Conservation (phyloP, 1,284 basidiomycete species). For the Pholiota adiposa region DNA sequence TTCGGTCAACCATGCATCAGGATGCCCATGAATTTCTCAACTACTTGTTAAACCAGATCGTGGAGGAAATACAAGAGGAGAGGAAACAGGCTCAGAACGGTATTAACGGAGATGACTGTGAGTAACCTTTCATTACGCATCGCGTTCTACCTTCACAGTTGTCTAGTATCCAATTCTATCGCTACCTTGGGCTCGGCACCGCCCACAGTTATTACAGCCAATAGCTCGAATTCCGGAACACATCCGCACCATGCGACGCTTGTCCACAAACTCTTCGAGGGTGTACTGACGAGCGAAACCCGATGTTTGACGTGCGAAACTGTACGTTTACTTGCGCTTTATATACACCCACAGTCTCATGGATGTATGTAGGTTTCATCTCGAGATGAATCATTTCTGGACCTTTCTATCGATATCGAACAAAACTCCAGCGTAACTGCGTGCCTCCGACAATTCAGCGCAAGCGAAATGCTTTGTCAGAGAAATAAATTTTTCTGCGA, state of each 20-base stretch:
- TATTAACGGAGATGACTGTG: conserved; percentile 55
- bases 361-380: conserved; percentile 76
- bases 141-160: conserved; percentile 5
- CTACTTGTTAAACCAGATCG: conserved; percentile 90
- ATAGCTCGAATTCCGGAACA: conserved; percentile 47
- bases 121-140: conserved; percentile 32
- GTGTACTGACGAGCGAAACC: conserved; percentile 94
- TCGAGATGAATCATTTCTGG: conserved; percentile 94
- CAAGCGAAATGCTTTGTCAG: conserved; percentile 97
- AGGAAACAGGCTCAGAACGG: conserved; percentile 46
- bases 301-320: conserved; percentile 97
- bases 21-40: conserved; percentile 98
- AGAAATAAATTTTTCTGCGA: conserved; percentile 99
- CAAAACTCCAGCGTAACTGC: conserved; percentile 96
- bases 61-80: conserved; percentile 89
- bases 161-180: conserved; percentile 61
- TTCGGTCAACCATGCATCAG: conserved; percentile 88
- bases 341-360: conserved; percentile 8
- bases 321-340: conserved; percentile 43
- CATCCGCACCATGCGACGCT: conserved; percentile 66
- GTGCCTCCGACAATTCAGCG: conserved; percentile 94
- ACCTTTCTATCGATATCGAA: conserved; percentile 97
- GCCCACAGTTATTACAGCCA: conserved; percentile 39
- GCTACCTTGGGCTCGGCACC: conserved; percentile 53
- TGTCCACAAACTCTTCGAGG: conserved; percentile 93